phyloP scores from a whole-genome alignment of 1,139 yeast genomes.

The Yamadazyma taylorii region DNA sequence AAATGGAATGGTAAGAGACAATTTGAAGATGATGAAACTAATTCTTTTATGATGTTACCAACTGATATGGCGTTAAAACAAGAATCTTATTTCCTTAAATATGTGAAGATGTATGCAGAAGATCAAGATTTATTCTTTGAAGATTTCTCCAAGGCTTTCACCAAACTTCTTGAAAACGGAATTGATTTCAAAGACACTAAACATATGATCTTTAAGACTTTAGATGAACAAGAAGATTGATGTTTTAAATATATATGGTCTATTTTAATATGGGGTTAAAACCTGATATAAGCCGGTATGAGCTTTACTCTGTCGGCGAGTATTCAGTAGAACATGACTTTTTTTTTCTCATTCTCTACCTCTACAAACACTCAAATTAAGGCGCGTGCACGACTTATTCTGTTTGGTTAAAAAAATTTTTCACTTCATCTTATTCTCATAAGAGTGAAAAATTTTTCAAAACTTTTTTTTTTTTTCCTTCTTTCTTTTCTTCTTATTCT shows the following conservation, averaged over 20 bases:
- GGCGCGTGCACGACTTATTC: slow-evolving; percentile 1
- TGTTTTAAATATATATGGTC: not conserved
- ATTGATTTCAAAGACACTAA: slow-evolving; percentile 51
- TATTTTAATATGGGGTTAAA: not conserved
- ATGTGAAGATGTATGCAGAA: slow-evolving; percentile 70
- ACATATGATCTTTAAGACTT: slow-evolving; percentile 59
- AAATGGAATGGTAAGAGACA: slow-evolving; percentile 78
- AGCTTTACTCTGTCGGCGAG: too few relatives aligned
- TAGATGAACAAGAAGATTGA: slow-evolving; percentile 56
- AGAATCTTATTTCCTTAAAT: slow-evolving; percentile 62
- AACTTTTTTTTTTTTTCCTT: not conserved
- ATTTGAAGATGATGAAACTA: slow-evolving; percentile 71
- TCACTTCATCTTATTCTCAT: not conserved
- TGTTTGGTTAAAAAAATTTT: not conserved
- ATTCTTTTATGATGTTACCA: slow-evolving; percentile 87
- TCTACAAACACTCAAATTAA: too few relatives aligned
- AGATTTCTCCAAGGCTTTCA: slow-evolving; percentile 71
- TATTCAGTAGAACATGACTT: too few relatives aligned
- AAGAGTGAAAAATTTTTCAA: slow-evolving; percentile 9
- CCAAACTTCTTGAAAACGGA: slow-evolving; percentile 73
- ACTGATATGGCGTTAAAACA: slow-evolving; percentile 75
- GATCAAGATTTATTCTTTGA: slow-evolving; percentile 68
- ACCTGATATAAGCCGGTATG: not conserved
- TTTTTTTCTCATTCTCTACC: too few relatives aligned
- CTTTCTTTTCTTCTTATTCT: not conserved